phyloP scores from a whole-genome alignment of 352 stramenopile species.

The Phytophthora aleatoria region DNA sequence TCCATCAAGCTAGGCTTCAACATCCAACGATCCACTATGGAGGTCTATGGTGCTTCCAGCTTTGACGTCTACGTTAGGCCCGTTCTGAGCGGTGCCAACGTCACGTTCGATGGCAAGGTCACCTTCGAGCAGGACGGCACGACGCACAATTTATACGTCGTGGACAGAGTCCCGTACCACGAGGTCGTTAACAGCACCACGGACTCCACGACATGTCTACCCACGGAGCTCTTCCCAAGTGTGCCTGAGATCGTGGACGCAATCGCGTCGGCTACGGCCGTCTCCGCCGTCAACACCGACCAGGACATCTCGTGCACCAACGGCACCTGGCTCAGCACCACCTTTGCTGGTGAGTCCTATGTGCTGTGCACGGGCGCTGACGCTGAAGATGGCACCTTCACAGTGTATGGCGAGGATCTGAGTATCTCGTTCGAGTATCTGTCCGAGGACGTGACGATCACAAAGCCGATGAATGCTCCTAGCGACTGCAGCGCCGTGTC shows the following conservation, averaged over 20 bases:
- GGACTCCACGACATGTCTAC: slow-evolving; percentile 31
- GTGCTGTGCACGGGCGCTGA: slow-evolving; percentile 44
- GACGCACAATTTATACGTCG: slow-evolving; percentile 47
- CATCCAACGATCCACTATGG: slow-evolving; percentile 58
- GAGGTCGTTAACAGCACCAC: slow-evolving; percentile 26
- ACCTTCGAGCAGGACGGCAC: slow-evolving; percentile 38
- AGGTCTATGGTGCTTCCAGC: slow-evolving; percentile 45
- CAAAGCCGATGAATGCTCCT: slow-evolving; percentile 32
- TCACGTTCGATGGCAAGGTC: slow-evolving; percentile 49
- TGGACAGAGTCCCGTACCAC: slow-evolving; percentile 46
- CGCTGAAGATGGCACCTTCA: slow-evolving; percentile 34
- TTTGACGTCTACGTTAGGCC: slow-evolving; percentile 56
- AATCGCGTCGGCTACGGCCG: slow-evolving; percentile 33
- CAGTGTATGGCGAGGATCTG: slow-evolving; percentile 50
- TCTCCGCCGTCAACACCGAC: slow-evolving; percentile 41
- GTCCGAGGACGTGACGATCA: slow-evolving; percentile 28
- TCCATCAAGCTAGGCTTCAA: slow-evolving; percentile 48
- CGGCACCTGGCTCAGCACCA: slow-evolving; percentile 43
- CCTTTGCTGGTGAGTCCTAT: slow-evolving; percentile 49
- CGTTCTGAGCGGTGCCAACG: slow-evolving; percentile 26
- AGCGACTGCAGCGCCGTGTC: slow-evolving; percentile 30
- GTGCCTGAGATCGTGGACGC: slow-evolving; percentile 39
- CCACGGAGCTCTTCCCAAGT: slow-evolving; percentile 33
- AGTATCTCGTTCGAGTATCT: slow-evolving; percentile 38
- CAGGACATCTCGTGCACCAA: slow-evolving; percentile 49